Conservation (phyloP, 164 flowering plant genomes). For the Aristolochia fimbriata region DNA sequence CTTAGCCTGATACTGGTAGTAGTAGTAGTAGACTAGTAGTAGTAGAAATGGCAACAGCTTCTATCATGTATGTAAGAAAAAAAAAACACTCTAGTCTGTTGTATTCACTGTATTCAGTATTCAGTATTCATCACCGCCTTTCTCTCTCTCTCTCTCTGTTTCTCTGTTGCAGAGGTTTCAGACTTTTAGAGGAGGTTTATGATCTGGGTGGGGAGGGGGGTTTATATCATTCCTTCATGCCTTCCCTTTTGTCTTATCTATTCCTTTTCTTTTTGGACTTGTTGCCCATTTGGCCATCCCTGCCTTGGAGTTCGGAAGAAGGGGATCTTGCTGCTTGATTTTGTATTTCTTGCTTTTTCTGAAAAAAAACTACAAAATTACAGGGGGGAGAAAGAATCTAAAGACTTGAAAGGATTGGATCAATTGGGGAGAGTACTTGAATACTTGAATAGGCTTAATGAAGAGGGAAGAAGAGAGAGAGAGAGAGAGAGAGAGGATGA, state of each 20-base stretch:
- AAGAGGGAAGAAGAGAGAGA: too few relatives aligned
- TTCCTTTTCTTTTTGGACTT: constrained; percentile 4
- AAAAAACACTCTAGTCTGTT: constrained; percentile 5
- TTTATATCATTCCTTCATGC: not conserved
- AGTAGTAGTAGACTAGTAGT: constrained; percentile 14
- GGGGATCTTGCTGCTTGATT: not conserved
- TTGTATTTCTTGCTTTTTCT: too few relatives aligned
- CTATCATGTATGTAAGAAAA: constrained; percentile 4
- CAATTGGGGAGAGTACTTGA: too few relatives aligned
- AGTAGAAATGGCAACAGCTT: constrained; percentile 4
- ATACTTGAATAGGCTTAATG: too few relatives aligned
- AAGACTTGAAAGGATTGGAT: not conserved
- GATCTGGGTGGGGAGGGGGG: not conserved
- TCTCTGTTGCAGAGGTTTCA: not conserved
- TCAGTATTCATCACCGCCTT: constrained; percentile 2
- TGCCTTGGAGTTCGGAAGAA: not conserved
- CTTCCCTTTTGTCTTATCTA: constrained; percentile 4
- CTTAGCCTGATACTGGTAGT: not conserved
- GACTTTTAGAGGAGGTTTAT: too few relatives aligned
- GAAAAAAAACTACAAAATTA: too few relatives aligned
- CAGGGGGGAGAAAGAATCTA: not conserved
- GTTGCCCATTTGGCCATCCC: constrained; percentile 1
- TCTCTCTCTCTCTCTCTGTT: constrained; percentile 4
- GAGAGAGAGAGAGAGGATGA: too few relatives aligned
- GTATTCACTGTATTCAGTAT: not conserved